Evolutionary conservation across 371 early-diverging fungal genomes (phyloP), one percentile per base, ranked within the genome.

Genomic region (Chytridiales sp.): DNA sequence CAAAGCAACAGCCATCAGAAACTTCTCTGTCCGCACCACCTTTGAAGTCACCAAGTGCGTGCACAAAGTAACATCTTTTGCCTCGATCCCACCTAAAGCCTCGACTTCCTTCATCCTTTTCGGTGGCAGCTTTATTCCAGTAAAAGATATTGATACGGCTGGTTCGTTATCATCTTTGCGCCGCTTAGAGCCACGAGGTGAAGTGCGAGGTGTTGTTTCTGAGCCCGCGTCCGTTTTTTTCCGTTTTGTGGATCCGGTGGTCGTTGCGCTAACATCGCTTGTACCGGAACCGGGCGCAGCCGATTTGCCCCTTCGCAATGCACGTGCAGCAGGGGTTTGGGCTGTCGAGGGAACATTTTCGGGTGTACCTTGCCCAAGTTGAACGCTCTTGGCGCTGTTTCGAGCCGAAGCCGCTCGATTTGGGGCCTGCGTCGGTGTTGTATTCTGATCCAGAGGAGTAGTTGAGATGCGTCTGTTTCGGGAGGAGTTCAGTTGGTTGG

Each of bases 11-110:
- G 56, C 62, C 39, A 49, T 15, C 17, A 70, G 46, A 39, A 70
- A 70, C 64, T 70, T 70, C 43, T 70, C 70, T 9, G 70, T 70
- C 27, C 70, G 59, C 35, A 50, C 61, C 32, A 66, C 42, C 52
- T 66, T 66, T 50, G 24, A 47, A 1, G 67, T 53, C 22, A 70
- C 48, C n/a, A 70, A 27, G 41, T 66, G 67, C 1, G 66, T 63
- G 58, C 58, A 62, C 21, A 26, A 19, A 5, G 32, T 38, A 9
- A 66, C 42, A 8, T 44, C 35, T 22, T 38, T 47, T 11, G 41
- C 64, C n/a, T 58, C 42, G 4, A 38, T 8, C 1, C 24, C 70
- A 19, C 62, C 66, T 49, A 65, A 13, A 4, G 47, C 22, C 35
- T 42, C 30, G 22, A 55, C 21, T 11, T 35, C 58, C 67, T 67